Percentiles rank a stretch among this genome's conserved stretches.
Conservation (phyloP, 2,329 filamentous ascomycete genomes). For the Botrytis galanthina region DNA sequence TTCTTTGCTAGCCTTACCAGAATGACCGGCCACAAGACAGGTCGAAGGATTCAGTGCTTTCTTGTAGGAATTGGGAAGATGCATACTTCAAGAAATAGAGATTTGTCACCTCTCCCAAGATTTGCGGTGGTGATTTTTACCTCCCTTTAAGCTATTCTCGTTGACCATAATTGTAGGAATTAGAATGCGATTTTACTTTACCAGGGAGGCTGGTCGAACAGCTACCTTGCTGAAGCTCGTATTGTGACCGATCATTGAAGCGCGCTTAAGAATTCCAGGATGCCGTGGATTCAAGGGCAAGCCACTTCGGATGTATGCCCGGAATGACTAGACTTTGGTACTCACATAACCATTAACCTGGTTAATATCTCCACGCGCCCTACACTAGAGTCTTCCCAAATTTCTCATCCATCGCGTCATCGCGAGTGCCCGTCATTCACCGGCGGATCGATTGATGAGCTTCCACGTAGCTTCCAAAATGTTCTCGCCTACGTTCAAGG, state of each 20-base stretch:
- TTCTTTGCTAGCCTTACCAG: background rate
- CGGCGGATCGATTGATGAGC: background rate
- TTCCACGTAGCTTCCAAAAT: background rate
- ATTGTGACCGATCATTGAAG: slow-evolving; percentile 3
- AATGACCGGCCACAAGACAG: background rate
- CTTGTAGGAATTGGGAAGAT: too few species aligned
- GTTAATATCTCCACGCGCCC: background rate
- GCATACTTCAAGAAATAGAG: background rate
- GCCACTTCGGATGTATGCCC: background rate
- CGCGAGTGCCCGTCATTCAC: background rate
- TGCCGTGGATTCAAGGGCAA: background rate
- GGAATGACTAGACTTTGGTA: background rate
- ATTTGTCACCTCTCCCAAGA: background rate
- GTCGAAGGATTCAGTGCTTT: background rate
- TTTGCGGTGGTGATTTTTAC: background rate
- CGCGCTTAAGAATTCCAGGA: background rate
- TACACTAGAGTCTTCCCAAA: background rate
- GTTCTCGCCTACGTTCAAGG: background rate
- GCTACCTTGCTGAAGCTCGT: background rate
- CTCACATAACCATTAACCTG: background rate
- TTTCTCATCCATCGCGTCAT: background rate
- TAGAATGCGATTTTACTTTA: background rate
- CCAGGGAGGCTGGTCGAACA: background rate
- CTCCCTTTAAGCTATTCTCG: background rate
- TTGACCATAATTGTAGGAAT: background rate